Percentiles rank a stretch among this genome's conserved stretches.
Evolutionary conservation across 2,329 filamentous ascomycete genomes (phyloP).

Genomic region (Didymella sp.): DNA sequence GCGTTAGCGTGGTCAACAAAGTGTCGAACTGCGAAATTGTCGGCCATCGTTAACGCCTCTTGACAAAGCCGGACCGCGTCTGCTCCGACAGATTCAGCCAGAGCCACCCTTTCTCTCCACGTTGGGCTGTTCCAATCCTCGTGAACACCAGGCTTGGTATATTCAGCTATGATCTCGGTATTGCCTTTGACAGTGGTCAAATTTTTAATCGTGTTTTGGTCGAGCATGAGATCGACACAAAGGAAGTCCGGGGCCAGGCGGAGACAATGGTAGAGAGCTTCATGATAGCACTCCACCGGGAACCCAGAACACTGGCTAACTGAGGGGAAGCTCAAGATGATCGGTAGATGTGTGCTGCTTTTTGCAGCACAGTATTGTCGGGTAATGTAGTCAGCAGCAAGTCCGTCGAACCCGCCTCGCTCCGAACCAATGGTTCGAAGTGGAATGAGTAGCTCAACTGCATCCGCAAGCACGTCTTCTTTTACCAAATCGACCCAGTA

Average conservation of each 20-base stretch:
- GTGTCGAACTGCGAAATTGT: slow-evolving; percentile 4
- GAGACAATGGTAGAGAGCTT: background rate
- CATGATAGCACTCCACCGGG: background rate
- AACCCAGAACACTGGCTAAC: background rate
- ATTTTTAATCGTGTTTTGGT: background rate
- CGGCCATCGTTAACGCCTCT: background rate
- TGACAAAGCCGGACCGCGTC: background rate
- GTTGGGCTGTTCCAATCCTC: background rate
- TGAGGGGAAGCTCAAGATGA: background rate
- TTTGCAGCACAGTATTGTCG: background rate
- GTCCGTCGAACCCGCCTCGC: background rate
- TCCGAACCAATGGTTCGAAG: background rate
- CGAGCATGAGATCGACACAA: slow-evolving; percentile 1
- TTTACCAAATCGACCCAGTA: background rate
- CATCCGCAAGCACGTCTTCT: background rate
- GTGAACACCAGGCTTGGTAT: background rate
- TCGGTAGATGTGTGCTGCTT: background rate
- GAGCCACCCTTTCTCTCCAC: background rate
- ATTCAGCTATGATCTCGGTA: background rate
- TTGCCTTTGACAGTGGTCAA: background rate
- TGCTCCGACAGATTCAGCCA: background rate
- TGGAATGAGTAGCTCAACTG: background rate
- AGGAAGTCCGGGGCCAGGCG: background rate
- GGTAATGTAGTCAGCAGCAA: slow-evolving; percentile 2
- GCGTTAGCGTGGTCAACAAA: background rate